Percentiles rank a stretch among this genome's conserved stretches.
phyloP scores from a whole-genome alignment of 495 filamentous ascomycete genomes.

The Amniculicola lignicola region DNA sequence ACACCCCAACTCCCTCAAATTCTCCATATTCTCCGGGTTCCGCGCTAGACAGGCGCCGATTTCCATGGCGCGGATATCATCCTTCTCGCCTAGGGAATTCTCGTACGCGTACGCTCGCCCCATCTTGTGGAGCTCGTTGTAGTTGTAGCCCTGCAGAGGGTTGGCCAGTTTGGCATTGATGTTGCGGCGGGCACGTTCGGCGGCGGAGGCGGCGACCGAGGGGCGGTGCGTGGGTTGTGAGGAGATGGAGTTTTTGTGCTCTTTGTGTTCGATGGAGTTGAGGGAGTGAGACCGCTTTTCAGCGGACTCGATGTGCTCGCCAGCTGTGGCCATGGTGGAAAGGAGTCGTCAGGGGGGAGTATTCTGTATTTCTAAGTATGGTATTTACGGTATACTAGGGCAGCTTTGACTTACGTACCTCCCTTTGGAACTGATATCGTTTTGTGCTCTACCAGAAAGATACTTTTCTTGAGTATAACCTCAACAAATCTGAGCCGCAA shows the following conservation, averaged over 20 bases:
- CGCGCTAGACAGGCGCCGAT: slow-evolving; percentile 72
- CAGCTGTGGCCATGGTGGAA: not conserved
- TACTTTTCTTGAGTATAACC: too few relatives aligned
- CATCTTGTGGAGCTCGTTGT: slow-evolving; percentile 57
- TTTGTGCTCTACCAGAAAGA: too few relatives aligned
- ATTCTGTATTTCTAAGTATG: too few relatives aligned
- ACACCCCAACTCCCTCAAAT: slow-evolving; percentile 13
- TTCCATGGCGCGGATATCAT: slow-evolving; percentile 66
- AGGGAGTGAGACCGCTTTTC: slow-evolving; percentile 9
- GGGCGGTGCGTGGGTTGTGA: slow-evolving; percentile 4
- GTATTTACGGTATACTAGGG: too few relatives aligned
- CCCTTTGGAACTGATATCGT: too few relatives aligned
- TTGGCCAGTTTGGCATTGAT: slow-evolving; percentile 64
- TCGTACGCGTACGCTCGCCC: slow-evolving; percentile 65
- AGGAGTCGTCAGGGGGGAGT: too few relatives aligned
- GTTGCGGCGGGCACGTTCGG: slow-evolving; percentile 53
- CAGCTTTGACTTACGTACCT: too few relatives aligned
- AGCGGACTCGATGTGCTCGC: slow-evolving; percentile 1
- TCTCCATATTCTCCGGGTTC: slow-evolving; percentile 44
- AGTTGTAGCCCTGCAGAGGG: slow-evolving; percentile 62
- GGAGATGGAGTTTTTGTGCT: not conserved
- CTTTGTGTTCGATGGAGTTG: slow-evolving; percentile 13
- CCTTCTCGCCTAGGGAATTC: slow-evolving; percentile 59
- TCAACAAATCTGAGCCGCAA: too few relatives aligned
- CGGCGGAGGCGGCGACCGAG: slow-evolving; percentile 36